Evolutionary conservation across 2,329 filamentous ascomycete species (phyloP).

Genomic region (Colletotrichum chrysophilum): DNA sequence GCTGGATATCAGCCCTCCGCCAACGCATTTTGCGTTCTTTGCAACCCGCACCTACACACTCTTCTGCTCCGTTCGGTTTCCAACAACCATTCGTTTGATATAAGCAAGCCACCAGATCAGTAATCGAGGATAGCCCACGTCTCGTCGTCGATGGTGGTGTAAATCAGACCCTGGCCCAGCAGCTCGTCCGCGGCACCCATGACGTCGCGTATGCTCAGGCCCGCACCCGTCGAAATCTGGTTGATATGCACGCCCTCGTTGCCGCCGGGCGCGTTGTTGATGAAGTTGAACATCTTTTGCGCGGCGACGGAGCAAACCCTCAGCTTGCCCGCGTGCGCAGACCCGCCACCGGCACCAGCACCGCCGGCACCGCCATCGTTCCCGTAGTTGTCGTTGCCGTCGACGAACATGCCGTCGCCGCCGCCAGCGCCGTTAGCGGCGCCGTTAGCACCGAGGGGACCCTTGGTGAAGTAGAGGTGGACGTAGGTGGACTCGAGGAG

Average conservation of each 20-base stretch:
- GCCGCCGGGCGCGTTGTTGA: constrained; percentile 71
- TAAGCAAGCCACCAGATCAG: constrained; percentile 30
- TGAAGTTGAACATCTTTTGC: constrained; percentile 72
- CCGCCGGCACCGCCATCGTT: constrained; percentile 43
- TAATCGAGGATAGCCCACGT: constrained; percentile 88
- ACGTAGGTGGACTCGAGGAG: constrained; percentile 88
- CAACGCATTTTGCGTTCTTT: background rate
- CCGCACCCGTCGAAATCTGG: constrained; percentile 70
- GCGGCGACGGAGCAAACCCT: constrained; percentile 60
- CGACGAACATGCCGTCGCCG: constrained; percentile 61
- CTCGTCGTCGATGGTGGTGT: constrained; percentile 89
- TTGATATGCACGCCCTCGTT: constrained; percentile 87
- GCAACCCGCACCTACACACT: background rate
- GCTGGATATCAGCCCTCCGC: background rate
- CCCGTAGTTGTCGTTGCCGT: constrained; percentile 47
- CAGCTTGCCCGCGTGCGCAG: constrained; percentile 41
- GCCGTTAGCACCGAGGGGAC: constrained; percentile 56
- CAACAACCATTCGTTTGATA: background rate
- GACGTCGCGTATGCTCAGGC: constrained; percentile 73
- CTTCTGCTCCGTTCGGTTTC: background rate
- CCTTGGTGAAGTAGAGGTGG: constrained; percentile 82
- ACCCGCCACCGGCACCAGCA: constrained; percentile 39
- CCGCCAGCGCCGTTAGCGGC: constrained; percentile 37
- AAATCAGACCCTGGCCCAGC: constrained; percentile 75
- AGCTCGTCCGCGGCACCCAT: constrained; percentile 83